Conservation (phyloP, 306 rosid genomes). For the Lupinus albus region DNA sequence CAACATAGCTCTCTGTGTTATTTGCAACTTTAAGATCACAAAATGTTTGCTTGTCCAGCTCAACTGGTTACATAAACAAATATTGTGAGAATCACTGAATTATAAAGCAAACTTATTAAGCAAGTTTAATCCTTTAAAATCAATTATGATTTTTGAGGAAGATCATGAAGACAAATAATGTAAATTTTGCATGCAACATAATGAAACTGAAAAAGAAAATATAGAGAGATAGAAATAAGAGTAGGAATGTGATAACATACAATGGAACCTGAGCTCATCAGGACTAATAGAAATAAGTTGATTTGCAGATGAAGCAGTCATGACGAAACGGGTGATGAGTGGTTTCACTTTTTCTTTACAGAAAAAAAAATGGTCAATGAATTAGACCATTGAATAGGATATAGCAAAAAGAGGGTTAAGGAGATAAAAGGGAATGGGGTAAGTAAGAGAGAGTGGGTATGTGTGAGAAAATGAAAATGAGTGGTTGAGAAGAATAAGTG, state of each 20-base stretch:
- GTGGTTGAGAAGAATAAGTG: slow-evolving; percentile 28
- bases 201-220: not conserved
- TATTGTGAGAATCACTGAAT: slow-evolving; percentile 33
- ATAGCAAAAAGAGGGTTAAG: not conserved
- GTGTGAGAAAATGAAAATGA: not conserved
- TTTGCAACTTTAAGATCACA: slow-evolving; percentile 84
- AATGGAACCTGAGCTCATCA: slow-evolving; percentile 78
- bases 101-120: slow-evolving; percentile 4
- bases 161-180: not conserved
- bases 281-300: slow-evolving; percentile 65
- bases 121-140: not conserved
- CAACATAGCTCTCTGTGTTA: slow-evolving; percentile 74
- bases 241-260: slow-evolving; percentile 42
- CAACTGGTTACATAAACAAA: slow-evolving; percentile 65
- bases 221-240: not conserved
- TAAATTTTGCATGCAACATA: not conserved
- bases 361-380: slow-evolving; percentile 21
- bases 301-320: slow-evolving; percentile 54
- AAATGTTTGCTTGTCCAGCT: slow-evolving; percentile 83
- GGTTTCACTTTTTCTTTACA: too few species aligned
- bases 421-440: not conserved
- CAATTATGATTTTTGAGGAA: slow-evolving; percentile 3
- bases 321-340: slow-evolving; percentile 39
- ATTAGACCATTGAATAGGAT: not conserved
- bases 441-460: not conserved